A percentile compares a stretch with the other conserved stretches of the same genome.
phyloP scores from a whole-genome alignment of 306 rosid species.

The Spatholobus suberectus region DNA sequence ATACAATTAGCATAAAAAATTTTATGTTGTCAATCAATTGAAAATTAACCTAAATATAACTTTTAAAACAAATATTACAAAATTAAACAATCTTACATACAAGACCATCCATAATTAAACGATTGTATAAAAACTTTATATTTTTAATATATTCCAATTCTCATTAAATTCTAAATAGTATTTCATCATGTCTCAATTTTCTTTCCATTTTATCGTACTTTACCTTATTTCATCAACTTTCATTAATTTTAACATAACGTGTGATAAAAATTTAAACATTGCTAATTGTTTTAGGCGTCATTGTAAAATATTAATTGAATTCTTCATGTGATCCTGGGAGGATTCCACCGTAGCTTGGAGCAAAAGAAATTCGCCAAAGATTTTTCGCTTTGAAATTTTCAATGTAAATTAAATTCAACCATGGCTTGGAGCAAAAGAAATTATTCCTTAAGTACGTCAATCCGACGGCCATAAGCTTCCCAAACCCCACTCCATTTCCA shows the following conservation, averaged over 20 bases:
- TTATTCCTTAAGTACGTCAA: background rate
- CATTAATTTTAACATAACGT: background rate
- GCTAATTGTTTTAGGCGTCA: background rate
- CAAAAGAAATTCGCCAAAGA: background rate
- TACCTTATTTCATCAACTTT: background rate
- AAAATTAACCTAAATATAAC: no score
- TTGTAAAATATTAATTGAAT: background rate
- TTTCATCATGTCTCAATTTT: no score
- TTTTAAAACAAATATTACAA: no score
- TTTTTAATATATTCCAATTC: no score
- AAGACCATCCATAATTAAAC: no score
- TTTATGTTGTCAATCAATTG: no score
- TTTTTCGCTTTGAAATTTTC: background rate
- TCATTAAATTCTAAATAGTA: no score
- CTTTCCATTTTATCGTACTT: background rate
- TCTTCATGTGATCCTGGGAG: background rate
- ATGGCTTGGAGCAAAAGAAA: background rate
- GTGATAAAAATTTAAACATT: background rate
- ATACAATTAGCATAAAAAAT: no score
- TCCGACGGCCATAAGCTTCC: conserved; percentile 27
- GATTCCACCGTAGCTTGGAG: background rate
- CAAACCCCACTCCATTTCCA: background rate
- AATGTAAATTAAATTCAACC: background rate
- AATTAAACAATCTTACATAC: no score
- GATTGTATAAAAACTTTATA: no score